Conservation (phyloP, 805 yeast species). For the Scheffersomyces coipomensis region DNA sequence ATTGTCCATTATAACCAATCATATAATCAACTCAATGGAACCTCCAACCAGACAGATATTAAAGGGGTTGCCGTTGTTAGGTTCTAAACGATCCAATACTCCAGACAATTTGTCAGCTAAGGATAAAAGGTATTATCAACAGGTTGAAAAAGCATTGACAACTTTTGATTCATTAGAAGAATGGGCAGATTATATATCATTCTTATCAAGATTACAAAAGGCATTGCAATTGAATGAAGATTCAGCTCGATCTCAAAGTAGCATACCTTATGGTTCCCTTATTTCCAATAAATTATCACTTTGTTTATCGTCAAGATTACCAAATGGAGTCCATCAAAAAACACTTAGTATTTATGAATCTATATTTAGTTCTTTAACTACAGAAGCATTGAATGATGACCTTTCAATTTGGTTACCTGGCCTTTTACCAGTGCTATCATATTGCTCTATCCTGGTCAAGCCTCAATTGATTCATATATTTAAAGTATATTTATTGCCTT, state of each 20-base stretch:
- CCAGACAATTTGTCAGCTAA: constrained; percentile 9
- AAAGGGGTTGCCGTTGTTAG: constrained; percentile 6
- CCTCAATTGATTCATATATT: constrained; percentile 70
- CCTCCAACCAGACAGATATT: background rate
- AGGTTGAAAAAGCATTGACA: constrained; percentile 68
- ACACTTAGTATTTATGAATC: constrained; percentile 73
- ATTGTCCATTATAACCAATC: background rate
- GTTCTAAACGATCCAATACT: constrained; percentile 2
- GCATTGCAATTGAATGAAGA: constrained; percentile 46
- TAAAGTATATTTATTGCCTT: constrained; percentile 48
- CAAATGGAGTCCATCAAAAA: constrained; percentile 95
- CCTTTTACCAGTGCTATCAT: constrained; percentile 81
- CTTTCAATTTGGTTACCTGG: constrained; percentile 90
- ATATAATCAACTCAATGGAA: background rate
- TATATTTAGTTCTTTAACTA: constrained; percentile 65
- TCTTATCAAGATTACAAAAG: constrained; percentile 74
- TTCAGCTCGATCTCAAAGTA: constrained; percentile 26
- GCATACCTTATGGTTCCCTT: constrained; percentile 66
- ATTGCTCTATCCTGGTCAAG: constrained; percentile 85
- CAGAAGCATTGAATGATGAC: constrained; percentile 50
- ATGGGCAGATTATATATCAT: constrained; percentile 98
- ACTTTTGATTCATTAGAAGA: constrained; percentile 82
- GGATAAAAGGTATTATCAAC: constrained; percentile 66
- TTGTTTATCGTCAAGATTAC: constrained; percentile 77
- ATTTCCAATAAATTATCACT: constrained; percentile 73